Conservation (phyloP, 805 yeast genomes). For the Myxozyma mucilagina region DNA sequence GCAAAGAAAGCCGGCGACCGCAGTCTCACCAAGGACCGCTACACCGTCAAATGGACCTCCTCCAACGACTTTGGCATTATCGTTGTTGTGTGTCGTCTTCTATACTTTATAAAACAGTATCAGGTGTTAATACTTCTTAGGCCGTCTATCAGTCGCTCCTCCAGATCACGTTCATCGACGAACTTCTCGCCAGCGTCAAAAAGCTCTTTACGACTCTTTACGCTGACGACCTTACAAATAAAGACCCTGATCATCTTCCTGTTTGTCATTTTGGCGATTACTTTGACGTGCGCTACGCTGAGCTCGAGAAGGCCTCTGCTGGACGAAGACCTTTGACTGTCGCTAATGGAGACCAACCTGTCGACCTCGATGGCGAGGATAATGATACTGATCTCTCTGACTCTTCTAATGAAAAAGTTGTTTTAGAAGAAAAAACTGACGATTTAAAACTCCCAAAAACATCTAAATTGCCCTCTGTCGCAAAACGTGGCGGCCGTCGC, state of each 20-base stretch:
- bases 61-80: slow-evolving; percentile 49
- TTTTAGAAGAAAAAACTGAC: no score
- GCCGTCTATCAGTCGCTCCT: slow-evolving; percentile 41
- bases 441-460: no score
- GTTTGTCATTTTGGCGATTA: slow-evolving; percentile 37
- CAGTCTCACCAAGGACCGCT: slow-evolving; percentile 41
- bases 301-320: slow-evolving; percentile 31
- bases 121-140: not conserved
- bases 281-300: slow-evolving; percentile 38
- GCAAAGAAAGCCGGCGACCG: slow-evolving; percentile 4
- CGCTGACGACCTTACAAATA: slow-evolving; percentile 31
- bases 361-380: slow-evolving; percentile 7
- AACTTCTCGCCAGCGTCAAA: slow-evolving; percentile 38
- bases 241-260: slow-evolving; percentile 16
- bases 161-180: slow-evolving; percentile 41
- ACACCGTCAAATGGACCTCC: slow-evolving; percentile 50
- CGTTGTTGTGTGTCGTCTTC: slow-evolving; percentile 36
- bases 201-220: slow-evolving; percentile 39
- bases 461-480: not conserved
- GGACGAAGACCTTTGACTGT: not conserved
- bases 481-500: slow-evolving; percentile 20
- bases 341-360: slow-evolving; percentile 3
- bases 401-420: no score
- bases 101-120: no score
- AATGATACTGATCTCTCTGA: slow-evolving; percentile 2